A percentile compares a stretch with the other conserved stretches of the same genome.
These are phyloP conservation scores for Geosmithia flava DNA, from an alignment of 2,329 filamentous ascomycete genomes.

Conservation along the genomic window DNA sequence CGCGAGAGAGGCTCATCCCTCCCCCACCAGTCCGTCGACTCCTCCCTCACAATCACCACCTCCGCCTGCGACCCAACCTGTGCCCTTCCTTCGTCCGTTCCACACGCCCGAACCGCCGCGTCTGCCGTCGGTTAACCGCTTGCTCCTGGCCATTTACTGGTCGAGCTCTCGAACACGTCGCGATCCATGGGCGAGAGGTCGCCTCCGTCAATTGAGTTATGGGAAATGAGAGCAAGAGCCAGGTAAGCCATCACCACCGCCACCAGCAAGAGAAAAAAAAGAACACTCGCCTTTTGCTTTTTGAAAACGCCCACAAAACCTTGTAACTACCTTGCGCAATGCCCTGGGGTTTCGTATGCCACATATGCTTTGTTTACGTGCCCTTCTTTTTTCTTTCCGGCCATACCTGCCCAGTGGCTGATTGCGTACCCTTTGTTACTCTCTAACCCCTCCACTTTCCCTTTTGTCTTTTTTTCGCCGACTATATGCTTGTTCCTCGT, in stretches of 20 bases:
- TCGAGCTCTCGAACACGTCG: neutral
- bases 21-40: neutral
- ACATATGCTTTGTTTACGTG: too few species aligned
- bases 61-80: neutral
- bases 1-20: neutral
- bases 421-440: neutral
- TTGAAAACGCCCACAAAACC: neutral
- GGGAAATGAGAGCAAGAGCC: slow-evolving; percentile 30
- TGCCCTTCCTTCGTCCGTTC: neutral
- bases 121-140: neutral
- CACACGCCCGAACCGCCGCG: neutral
- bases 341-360: too few species aligned
- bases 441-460: slow-evolving; percentile 5
- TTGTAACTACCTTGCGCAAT: too few species aligned
- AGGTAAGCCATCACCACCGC: slow-evolving; percentile 20
- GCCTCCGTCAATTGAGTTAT: slow-evolving; percentile 32
- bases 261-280: slow-evolving; percentile 3
- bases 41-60: neutral
- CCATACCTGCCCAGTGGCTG: neutral
- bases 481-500: too few species aligned
- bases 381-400: too few species aligned
- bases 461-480: slow-evolving; percentile 12
- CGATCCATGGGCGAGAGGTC: slow-evolving; percentile 29
- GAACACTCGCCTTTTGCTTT: neutral
- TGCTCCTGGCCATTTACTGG: slow-evolving; percentile 5